Conservation (phyloP, 495 filamentous ascomycete genomes). For the Hyaloscypha variabilis region DNA sequence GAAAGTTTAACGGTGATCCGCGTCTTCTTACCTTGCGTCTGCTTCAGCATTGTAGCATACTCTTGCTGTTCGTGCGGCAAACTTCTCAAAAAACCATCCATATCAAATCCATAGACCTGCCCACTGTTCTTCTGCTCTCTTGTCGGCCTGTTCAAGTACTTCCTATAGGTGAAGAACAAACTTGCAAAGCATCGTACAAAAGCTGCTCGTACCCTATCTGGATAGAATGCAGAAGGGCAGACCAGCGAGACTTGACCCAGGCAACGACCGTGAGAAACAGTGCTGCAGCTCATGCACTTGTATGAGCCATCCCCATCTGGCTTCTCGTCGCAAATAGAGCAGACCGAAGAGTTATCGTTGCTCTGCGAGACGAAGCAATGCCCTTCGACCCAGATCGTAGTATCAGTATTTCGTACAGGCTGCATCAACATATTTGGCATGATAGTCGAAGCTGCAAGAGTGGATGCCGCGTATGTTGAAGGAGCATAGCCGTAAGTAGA, state of each 20-base stretch:
- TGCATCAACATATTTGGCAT: conserved; percentile 90
- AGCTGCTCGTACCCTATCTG: conserved; percentile 87
- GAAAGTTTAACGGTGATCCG: neutral
- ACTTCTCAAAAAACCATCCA: conserved; percentile 89
- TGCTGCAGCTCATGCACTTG: conserved; percentile 77
- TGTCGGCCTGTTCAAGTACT: conserved; percentile 72
- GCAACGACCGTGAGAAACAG: conserved; percentile 79
- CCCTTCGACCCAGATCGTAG: conserved; percentile 88
- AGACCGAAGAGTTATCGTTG: conserved; percentile 69
- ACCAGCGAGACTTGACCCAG: conserved; percentile 79
- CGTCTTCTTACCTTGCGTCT: conserved; percentile 78
- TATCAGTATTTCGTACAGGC: conserved; percentile 83
- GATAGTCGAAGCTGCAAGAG: conserved; percentile 95
- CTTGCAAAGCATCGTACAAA: conserved; percentile 95
- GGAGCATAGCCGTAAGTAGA: conserved; percentile 85
- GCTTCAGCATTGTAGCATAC: conserved; percentile 82
- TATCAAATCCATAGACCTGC: conserved; percentile 88
- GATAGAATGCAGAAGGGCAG: conserved; percentile 86
- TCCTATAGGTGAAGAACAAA: conserved; percentile 94
- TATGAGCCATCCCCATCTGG: conserved; percentile 86
- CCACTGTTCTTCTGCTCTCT: conserved; percentile 86
- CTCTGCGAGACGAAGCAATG: conserved; percentile 81
- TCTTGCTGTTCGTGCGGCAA: conserved; percentile 89
- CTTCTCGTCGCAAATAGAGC: conserved; percentile 87
- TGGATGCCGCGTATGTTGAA: conserved; percentile 94